These are phyloP conservation scores for Vitis labrusca DNA, from an alignment of 164 flowering plant genomes.

Conservation along the genomic window DNA sequence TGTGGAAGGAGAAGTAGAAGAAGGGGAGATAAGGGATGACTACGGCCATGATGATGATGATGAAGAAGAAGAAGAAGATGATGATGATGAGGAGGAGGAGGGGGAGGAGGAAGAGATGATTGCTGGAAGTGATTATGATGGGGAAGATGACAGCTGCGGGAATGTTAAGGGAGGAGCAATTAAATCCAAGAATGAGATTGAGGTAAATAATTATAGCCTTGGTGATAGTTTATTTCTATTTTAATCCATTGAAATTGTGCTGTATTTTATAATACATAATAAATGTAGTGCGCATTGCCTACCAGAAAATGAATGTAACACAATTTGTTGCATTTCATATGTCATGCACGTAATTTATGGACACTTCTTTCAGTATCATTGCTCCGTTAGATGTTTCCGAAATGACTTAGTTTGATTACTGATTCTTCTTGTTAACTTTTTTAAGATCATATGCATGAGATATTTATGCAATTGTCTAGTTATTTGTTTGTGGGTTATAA, in stretches of 20 bases:
- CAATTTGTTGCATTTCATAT: not conserved
- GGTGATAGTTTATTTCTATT: not conserved
- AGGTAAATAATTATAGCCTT: constrained; percentile 38
- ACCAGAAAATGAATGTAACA: not conserved
- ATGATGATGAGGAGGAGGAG: constrained; percentile 2
- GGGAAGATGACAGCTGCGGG: constrained; percentile 38
- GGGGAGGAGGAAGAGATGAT: constrained; percentile 18
- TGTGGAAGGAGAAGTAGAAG: constrained; percentile 50
- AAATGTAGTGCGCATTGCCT: not conserved
- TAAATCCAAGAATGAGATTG: constrained; percentile 70
- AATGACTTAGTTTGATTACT: too few relatives aligned
- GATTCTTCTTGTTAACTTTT: too few relatives aligned
- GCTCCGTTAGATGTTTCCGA: too few relatives aligned
- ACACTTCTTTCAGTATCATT: too few relatives aligned
- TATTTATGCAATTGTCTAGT: too few relatives aligned
- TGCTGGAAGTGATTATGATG: constrained; percentile 23
- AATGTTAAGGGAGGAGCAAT: constrained; percentile 44
- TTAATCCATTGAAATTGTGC: too few relatives aligned
- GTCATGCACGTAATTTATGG: not conserved
- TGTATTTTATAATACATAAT: not conserved
- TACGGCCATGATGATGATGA: constrained; percentile 31
- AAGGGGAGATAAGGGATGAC: constrained; percentile 65
- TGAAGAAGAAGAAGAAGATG: constrained; percentile 20
- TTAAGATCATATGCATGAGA: too few relatives aligned
- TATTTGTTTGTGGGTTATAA: too few relatives aligned